A percentile compares a stretch with the other conserved stretches of the same genome.
Evolutionary conservation across 495 filamentous ascomycete genomes (phyloP).

Genomic region (Annulohypoxylon moriforme): DNA sequence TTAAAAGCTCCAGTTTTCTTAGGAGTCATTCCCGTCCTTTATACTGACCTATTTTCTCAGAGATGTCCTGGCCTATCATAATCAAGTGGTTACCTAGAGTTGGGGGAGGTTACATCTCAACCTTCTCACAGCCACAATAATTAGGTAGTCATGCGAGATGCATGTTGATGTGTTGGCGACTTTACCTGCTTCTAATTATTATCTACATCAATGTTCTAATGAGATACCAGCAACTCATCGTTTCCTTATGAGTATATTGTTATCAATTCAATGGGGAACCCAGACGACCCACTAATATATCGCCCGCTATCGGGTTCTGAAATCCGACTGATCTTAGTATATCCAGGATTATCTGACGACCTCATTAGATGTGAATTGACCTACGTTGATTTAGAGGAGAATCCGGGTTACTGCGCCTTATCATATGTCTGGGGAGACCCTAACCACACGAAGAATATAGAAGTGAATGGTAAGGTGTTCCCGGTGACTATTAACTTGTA

Average conservation of each 20-base stretch:
- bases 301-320: background rate
- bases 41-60: no score
- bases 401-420: background rate
- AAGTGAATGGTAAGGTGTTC: background rate
- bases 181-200: no score
- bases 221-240: background rate
- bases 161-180: background rate
- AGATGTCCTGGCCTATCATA: no score
- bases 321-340: background rate
- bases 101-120: no score
- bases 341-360: background rate
- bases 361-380: background rate
- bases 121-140: no score
- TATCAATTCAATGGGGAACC: background rate
- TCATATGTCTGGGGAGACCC: background rate
- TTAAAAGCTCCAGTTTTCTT: no score
- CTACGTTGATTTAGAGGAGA: background rate
- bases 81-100: no score
- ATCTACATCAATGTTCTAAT: no score
- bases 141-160: no score
- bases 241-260: background rate
- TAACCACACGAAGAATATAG: background rate
- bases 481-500: background rate
- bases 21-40: no score
- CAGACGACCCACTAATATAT: background rate